Base-by-base conservation (phyloP, 306 rosid species). In the Prosopis cineraria region DNA sequence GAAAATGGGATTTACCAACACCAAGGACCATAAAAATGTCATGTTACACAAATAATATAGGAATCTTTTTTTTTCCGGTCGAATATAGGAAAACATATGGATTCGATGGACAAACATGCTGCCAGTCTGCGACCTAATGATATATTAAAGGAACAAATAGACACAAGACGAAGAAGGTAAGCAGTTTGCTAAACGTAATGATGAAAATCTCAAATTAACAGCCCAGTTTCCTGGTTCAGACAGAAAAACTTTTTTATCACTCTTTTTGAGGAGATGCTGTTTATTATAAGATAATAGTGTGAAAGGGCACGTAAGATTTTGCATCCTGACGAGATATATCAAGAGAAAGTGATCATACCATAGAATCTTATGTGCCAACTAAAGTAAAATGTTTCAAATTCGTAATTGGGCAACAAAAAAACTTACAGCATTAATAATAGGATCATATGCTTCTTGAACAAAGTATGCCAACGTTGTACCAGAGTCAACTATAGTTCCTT, bases 401-500 rank as follows among this genome's bases (percentile, higher is more conserved):
- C 52, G 37, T 29, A 33, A 11, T 14, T 0, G 8, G 19, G 72
- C 37, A 37, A 56, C 33, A 30, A 73, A 76, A 34, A 50, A 86
- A 87, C 97, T 89, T 87, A 94, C 98, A 69, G 95, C 88, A 44
- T 68, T 80, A 76, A 92, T 89, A 43, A 94, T 88, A 78, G 97
- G 97, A 88, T 87, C 93, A 68, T 78, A 94, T 25, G 97, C 98
- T 86, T 94, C 98, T 81, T 83, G 88, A 43, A 94, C 86, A 76
- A 94, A 91, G 84, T 92, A 92, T 52, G 98, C 82, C 88, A 94
- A 85, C 37, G 98, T 92, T 67, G 98, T 94, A 74, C 98, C 97
- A 10, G 93, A 83, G 78, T 94, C 97, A 70, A 94, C 86, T 84
- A 92, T 94, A 41, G 98, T 92, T 79, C 98, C 98, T 62, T 88